phyloP scores from a whole-genome alignment of 1,284 basidiomycete genomes.

The Chiua sp. region DNA sequence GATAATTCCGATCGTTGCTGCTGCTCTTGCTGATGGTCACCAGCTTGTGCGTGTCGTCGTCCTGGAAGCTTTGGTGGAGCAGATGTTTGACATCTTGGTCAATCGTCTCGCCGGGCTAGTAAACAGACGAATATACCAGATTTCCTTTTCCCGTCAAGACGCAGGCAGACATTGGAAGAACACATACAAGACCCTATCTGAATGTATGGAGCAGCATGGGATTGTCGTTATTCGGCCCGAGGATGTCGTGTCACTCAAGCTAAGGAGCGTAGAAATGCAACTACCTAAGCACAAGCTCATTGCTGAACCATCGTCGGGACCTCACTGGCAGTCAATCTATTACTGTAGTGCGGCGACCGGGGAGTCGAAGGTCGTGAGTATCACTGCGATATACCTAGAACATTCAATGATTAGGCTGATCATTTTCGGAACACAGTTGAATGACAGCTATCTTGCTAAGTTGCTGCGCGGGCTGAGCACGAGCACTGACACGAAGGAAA shows the following conservation, averaged over 20 bases:
- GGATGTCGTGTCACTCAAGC: slow-evolving; percentile 48
- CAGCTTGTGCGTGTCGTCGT: slow-evolving; percentile 55
- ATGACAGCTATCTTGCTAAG: not conserved
- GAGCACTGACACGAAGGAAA: not conserved
- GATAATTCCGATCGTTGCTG: slow-evolving; percentile 51
- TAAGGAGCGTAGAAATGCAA: slow-evolving; percentile 9
- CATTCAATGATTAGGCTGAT: too few relatives aligned
- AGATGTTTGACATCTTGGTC: slow-evolving; percentile 54
- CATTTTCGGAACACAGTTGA: not conserved
- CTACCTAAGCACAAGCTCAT: slow-evolving; percentile 11
- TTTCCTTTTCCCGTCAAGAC: slow-evolving; percentile 49
- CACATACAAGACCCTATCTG: slow-evolving; percentile 31
- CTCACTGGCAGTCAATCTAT: not conserved
- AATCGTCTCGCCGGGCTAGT: slow-evolving; percentile 46
- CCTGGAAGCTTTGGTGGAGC: slow-evolving; percentile 44
- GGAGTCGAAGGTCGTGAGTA: not conserved
- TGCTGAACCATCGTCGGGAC: not conserved
- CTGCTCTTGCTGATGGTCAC: slow-evolving; percentile 46
- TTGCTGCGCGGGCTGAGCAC: not conserved
- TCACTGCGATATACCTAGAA: too few relatives aligned
- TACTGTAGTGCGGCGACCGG: not conserved
- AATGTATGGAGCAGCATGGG: slow-evolving; percentile 43
- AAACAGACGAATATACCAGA: slow-evolving; percentile 49
- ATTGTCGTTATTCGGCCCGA: slow-evolving; percentile 53
- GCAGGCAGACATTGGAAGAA: too few relatives aligned